Evolutionary conservation across 2,329 filamentous ascomycete species (phyloP).

Genomic region (Dothistroma septosporum): DNA sequence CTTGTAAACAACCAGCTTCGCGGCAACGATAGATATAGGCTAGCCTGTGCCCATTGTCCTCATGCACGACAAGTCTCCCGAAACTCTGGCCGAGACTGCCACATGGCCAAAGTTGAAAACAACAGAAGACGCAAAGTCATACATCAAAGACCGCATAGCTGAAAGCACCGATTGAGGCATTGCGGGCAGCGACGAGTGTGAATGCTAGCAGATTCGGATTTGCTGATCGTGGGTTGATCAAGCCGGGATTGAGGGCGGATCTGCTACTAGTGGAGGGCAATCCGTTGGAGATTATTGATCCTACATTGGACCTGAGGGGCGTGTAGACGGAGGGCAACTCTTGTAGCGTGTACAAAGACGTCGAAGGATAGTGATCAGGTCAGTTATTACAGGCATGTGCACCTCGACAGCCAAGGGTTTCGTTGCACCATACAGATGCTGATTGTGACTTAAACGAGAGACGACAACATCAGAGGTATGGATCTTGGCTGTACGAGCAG

Average conservation of each 20-base stretch:
- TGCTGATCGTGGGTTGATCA: conserved; percentile 39
- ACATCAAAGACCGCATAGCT: conserved; percentile 39
- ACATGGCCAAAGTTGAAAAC: conserved; percentile 48
- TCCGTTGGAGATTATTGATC: conserved; percentile 40
- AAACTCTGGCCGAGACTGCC: conserved; percentile 39
- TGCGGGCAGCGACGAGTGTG: conserved; percentile 41
- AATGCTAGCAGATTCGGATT: conserved; percentile 41
- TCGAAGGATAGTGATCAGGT: neutral
- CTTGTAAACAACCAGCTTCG: conserved; percentile 48
- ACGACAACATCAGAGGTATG: neutral
- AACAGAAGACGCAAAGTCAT: conserved; percentile 40
- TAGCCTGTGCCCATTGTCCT: conserved; percentile 48
- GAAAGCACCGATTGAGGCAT: conserved; percentile 42
- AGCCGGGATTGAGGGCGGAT: conserved; percentile 41
- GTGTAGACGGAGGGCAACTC: conserved; percentile 42
- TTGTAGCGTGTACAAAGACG: conserved; percentile 15
- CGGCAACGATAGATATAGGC: conserved; percentile 50
- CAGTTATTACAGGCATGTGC: too few relatives aligned
- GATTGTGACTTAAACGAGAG: too few relatives aligned
- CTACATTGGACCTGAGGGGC: conserved; percentile 40
- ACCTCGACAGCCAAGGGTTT: too few relatives aligned
- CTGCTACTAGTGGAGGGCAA: conserved; percentile 44
- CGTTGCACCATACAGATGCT: too few relatives aligned
- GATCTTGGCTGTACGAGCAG: neutral
- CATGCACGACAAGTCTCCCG: conserved; percentile 35